These are phyloP conservation scores for Populus pruinosa DNA, from an alignment of 345 rosid genomes.

Conservation along the genomic window DNA sequence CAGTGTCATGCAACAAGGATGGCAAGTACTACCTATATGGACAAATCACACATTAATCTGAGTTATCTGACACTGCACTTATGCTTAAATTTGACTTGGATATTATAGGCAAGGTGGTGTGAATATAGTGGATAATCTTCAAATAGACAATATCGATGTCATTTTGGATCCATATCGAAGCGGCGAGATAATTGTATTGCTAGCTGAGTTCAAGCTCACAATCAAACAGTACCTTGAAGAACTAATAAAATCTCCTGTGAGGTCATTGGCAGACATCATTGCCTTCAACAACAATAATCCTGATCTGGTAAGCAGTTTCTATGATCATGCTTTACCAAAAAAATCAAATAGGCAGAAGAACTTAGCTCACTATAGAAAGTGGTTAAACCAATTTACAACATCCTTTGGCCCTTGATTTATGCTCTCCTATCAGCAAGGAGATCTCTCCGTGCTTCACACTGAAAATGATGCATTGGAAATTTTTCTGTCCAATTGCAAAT, in stretches of 20 bases:
- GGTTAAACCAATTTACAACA: no score
- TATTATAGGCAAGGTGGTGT: constrained; percentile 47
- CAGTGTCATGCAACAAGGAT: background rate
- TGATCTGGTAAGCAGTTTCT: constrained; percentile 31
- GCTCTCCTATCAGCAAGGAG: no score
- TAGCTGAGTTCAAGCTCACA: constrained; percentile 57
- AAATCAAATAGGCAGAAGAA: background rate
- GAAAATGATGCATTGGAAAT: no score
- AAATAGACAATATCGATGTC: constrained; percentile 33
- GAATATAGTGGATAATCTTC: constrained; percentile 39
- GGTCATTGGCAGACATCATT: constrained; percentile 54
- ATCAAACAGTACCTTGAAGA: constrained; percentile 46
- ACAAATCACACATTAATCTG: no score
- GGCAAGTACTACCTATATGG: background rate
- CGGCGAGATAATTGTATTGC: constrained; percentile 32
- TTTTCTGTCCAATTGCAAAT: no score
- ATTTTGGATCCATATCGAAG: constrained; percentile 21
- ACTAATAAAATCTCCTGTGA: constrained; percentile 49
- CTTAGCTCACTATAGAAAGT: no score
- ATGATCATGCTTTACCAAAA: background rate
- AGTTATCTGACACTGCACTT: no score
- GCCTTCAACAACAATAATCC: constrained; percentile 45
- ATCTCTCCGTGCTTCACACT: no score
- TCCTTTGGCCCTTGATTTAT: no score
- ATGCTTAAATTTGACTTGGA: background rate